Percentiles rank a stretch among this genome's conserved stretches.
Conservation (phyloP, 2,329 filamentous ascomycete species). For the Phoma sp. region DNA sequence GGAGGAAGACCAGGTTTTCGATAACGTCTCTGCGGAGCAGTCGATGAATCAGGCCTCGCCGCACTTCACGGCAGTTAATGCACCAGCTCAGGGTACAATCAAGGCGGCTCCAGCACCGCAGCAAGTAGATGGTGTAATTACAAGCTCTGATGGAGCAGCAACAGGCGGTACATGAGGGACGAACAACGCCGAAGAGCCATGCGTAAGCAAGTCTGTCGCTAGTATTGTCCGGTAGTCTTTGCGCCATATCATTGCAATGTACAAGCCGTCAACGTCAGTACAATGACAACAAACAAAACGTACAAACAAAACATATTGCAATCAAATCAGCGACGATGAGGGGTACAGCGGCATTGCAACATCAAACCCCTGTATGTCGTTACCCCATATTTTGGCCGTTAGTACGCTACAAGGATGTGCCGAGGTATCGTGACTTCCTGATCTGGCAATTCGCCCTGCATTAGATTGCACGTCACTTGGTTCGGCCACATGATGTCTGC, state of each 20-base stretch:
- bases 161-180: background rate
- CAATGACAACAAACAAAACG: background rate
- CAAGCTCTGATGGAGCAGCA: background rate
- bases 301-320: background rate
- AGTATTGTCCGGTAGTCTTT: no score
- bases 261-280: background rate
- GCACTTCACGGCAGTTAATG: conserved; percentile 10
- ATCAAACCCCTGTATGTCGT: conserved; percentile 23
- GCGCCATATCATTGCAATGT: background rate
- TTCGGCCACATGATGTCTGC: conserved; percentile 2
- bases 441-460: conserved; percentile 9
- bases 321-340: background rate
- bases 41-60: conserved; percentile 9
- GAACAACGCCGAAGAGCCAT: background rate
- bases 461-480: background rate
- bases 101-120: background rate
- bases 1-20: conserved; percentile 10
- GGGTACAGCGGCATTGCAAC: conserved; percentile 17
- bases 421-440: conserved; percentile 1
- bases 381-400: conserved; percentile 13
- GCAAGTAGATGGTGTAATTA: background rate
- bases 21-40: conserved; percentile 4
- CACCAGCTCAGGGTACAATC: background rate
- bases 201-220: no score
- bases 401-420: background rate